A percentile compares a stretch with the other conserved stretches of the same genome.
These are phyloP conservation scores for Pseudocercospora fijiensis DNA, from an alignment of 2,329 filamentous ascomycete species.

Conservation along the genomic window DNA sequence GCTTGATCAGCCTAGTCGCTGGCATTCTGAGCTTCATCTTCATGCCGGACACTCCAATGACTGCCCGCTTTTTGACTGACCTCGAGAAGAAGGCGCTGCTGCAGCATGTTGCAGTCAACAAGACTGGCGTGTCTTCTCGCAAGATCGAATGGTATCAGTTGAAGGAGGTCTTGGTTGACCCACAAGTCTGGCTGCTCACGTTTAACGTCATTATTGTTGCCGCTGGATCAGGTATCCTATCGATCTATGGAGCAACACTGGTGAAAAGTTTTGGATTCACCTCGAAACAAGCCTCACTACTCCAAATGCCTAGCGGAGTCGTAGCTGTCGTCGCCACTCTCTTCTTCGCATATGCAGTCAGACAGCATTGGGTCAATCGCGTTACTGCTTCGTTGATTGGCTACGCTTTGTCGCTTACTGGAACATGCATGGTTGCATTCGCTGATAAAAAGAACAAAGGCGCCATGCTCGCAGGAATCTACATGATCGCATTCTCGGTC, in stretches of 20 bases:
- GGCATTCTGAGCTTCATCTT: slow-evolving; percentile 37
- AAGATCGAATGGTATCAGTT: slow-evolving; percentile 53
- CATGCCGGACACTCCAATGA: slow-evolving; percentile 37
- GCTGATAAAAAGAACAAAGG: slow-evolving; percentile 42
- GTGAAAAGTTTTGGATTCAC: slow-evolving; percentile 37
- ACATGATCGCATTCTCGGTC: slow-evolving; percentile 41
- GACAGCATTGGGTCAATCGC: slow-evolving; percentile 28
- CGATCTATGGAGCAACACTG: slow-evolving; percentile 38
- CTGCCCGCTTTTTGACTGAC: slow-evolving; percentile 29
- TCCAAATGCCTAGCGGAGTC: slow-evolving; percentile 60
- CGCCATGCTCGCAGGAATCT: slow-evolving; percentile 45
- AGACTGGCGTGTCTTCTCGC: slow-evolving; percentile 37
- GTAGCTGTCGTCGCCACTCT: slow-evolving; percentile 42
- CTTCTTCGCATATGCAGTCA: slow-evolving; percentile 8
- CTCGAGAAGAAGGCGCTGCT: slow-evolving; percentile 47
- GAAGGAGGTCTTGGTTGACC: slow-evolving; percentile 60
- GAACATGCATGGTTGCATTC: slow-evolving; percentile 34
- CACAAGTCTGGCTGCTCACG: slow-evolving; percentile 42
- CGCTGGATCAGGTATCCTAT: slow-evolving; percentile 45
- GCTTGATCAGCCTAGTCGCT: slow-evolving; percentile 43
- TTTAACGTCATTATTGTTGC: slow-evolving; percentile 26
- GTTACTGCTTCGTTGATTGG: slow-evolving; percentile 29
- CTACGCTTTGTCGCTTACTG: slow-evolving; percentile 19
- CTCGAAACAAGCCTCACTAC: slow-evolving; percentile 33
- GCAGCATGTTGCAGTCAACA: slow-evolving; percentile 46